Conservation (phyloP, 768 basidiomycete genomes). For the Suillus brevipes region DNA sequence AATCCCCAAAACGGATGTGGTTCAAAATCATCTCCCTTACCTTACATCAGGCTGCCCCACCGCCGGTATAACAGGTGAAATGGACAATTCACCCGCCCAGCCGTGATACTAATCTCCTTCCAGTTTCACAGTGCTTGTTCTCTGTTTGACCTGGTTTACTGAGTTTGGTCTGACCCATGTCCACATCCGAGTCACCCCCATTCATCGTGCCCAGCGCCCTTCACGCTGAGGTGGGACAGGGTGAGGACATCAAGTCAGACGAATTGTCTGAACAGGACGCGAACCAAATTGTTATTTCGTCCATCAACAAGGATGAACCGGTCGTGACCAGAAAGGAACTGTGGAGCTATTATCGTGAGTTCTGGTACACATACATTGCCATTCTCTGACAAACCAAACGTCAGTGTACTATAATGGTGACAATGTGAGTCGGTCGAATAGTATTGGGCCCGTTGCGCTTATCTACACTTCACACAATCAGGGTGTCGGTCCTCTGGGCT, state of each 20-base stretch:
- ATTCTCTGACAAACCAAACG: not conserved
- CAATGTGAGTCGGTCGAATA: conserved; percentile 47
- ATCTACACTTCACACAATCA: conserved; percentile 24
- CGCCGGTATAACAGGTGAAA: too few relatives aligned
- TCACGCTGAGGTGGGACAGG: conserved; percentile 10
- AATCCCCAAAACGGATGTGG: not conserved
- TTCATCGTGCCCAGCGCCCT: conserved; percentile 1
- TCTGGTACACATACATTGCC: not conserved
- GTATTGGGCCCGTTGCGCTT: not conserved
- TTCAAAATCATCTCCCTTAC: not conserved
- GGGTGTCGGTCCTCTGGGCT: conserved; percentile 70
- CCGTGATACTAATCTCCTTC: not conserved
- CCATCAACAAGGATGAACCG: conserved; percentile 55
- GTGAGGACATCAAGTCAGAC: conserved; percentile 12
- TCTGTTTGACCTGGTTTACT: not conserved
- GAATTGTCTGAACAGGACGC: conserved; percentile 6
- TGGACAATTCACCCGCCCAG: too few relatives aligned
- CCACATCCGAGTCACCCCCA: conserved; percentile 5
- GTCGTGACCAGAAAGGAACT: conserved; percentile 71
- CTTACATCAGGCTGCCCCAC: not conserved
- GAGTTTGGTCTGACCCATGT: conserved; percentile 20
- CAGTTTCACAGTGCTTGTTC: not conserved
- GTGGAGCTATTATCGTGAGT: conserved; percentile 79
- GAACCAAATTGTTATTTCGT: conserved; percentile 37
- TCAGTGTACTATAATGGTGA: conserved; percentile 82